A percentile compares a stretch with the other conserved stretches of the same genome.
phyloP scores from a whole-genome alignment of 129 eudicot genomes.

The Helichrysum umbraculigerum region DNA sequence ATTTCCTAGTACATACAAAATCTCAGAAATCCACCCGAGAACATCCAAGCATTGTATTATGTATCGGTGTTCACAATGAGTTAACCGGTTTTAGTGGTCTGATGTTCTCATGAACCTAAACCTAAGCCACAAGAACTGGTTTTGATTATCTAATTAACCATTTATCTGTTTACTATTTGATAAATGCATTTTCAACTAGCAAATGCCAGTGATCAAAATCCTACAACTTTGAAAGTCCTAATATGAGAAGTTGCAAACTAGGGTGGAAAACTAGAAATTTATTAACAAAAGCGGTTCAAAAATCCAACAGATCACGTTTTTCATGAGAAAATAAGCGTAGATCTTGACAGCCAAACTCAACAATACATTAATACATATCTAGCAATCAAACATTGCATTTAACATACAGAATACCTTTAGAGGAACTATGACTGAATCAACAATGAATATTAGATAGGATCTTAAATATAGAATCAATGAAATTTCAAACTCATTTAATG shows the following conservation, averaged over 20 bases:
- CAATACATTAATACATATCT: not conserved
- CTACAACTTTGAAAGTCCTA: constrained; percentile 5
- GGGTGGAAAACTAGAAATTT: not conserved
- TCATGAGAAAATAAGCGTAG: not conserved
- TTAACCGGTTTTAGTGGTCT: not conserved
- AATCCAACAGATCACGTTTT: not conserved
- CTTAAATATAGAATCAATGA: not conserved
- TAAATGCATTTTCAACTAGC: constrained; percentile 4
- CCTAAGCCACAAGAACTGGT: not conserved
- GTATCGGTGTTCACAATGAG: not conserved
- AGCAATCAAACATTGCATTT: not conserved
- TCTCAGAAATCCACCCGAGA: not conserved
- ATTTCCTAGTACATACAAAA: not conserved
- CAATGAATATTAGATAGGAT: not conserved
- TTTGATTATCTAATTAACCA: not conserved
- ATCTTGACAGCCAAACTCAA: constrained; percentile 19
- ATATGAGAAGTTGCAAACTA: constrained; percentile 9
- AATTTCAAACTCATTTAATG: constrained; percentile 5
- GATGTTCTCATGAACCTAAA: not conserved
- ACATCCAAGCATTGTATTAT: not conserved
- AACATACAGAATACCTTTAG: constrained; percentile 1
- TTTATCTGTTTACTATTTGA: not conserved
- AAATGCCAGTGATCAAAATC: not conserved
- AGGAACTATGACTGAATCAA: not conserved
- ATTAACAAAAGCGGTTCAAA: not conserved